These are phyloP conservation scores for Botrytis byssoidea DNA, from an alignment of 2,329 filamentous ascomycete genomes.

Conservation along the genomic window DNA sequence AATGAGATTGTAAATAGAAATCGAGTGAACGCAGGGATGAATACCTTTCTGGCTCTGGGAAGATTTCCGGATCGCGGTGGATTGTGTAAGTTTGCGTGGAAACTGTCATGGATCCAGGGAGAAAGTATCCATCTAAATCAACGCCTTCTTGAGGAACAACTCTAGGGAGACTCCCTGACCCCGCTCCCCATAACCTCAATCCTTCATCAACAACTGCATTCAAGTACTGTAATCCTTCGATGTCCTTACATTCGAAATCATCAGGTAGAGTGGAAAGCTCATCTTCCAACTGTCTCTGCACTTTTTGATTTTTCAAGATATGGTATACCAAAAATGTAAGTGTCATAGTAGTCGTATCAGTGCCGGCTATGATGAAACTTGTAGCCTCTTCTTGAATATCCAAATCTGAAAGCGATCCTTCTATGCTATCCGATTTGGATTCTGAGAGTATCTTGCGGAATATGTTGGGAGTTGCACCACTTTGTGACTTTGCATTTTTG, in stretches of 20 bases:
- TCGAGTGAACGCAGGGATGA: rapidly evolving
- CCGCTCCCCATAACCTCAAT: constrained; percentile 40
- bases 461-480: not conserved
- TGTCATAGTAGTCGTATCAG: constrained; percentile 20
- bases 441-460: constrained; percentile 12
- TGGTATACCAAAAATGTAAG: constrained; percentile 15
- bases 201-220: constrained; percentile 41
- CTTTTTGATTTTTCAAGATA: not conserved
- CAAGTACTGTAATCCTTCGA: constrained; percentile 35
- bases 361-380: constrained; percentile 11
- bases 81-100: constrained; percentile 42
- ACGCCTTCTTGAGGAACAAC: constrained; percentile 35
- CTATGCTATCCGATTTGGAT: not conserved
- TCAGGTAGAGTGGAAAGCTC: not conserved
- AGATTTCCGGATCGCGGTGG: constrained; percentile 41
- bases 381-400: not conserved
- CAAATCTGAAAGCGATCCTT: not conserved
- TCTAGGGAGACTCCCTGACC: constrained; percentile 38
- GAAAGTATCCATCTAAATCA: constrained; percentile 35
- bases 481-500: constrained; percentile 34
- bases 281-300: not conserved
- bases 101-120: constrained; percentile 40
- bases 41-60: constrained; percentile 36
- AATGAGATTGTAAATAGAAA: too few species aligned
- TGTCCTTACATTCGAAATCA: constrained; percentile 20